Base-by-base conservation (phyloP, 2,329 filamentous ascomycete species). In the Trichophyton schoenleinii region DNA sequence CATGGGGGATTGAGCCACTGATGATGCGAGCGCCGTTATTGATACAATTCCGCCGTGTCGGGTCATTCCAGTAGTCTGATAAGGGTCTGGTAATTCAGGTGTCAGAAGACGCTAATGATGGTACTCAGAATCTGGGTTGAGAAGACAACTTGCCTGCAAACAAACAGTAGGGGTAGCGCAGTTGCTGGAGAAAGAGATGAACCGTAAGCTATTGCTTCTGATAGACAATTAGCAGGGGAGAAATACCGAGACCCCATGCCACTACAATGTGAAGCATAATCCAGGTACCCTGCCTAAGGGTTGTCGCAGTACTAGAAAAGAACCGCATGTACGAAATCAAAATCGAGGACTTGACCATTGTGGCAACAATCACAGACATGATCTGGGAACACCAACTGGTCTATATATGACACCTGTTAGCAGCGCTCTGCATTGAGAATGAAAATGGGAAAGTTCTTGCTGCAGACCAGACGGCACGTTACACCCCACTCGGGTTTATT, bases 291-390 rank as follows among this genome's bases (percentile, higher is more conserved):
- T 57, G 48, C 34, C 52, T 34, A 9, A 52, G 44, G 15, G 63
- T 49, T 7, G 13, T 34, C 34, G 53, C 64, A 5, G 28, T 52
- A 1, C 18, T 18, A n/a, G 52, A 41, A 41, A 62, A 59, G 31
- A 66, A 60, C 4, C 64, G 62, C 38, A 65, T 28, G 49, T 65
- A 66, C 11, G 65, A 66, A 7, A 58, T 13, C n/a, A 66, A 42
- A 42, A 66, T 63, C 4, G 65, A 66, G 15, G 64, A 36, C 55
- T 65, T 63, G n/a, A 65, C 65, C 8, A 65, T 52, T 3, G 61
- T 63, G 59, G 64, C 63, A 18, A 65, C 61, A 9, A 62, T 13
- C 13, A 65, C 22, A 34, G 62, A 65, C 25, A 63, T 28, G 8
- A 66, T 11, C 49, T 66, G 63, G 25, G 60, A 60, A 22, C 62